Evolutionary conservation across 176 grass and related monocot species (phyloP).

Genomic region (Hsuehochloa calcarea): DNA sequence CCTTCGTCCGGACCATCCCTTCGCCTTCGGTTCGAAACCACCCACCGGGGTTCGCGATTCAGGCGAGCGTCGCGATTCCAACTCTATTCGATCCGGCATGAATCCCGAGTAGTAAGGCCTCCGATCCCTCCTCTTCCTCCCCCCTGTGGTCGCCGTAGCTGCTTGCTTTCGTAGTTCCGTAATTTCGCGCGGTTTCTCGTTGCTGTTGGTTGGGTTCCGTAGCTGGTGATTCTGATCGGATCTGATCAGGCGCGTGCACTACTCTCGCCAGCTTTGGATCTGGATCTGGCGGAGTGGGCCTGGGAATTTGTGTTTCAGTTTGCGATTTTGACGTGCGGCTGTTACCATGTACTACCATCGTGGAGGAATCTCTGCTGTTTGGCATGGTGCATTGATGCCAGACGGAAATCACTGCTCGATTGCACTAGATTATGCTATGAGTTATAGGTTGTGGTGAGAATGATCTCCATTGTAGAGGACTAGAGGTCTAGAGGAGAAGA

Average conservation of each 20-base stretch:
- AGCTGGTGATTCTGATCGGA: not conserved
- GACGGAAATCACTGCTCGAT: not conserved
- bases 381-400: not conserved
- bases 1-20: not conserved
- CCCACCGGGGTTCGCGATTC: not conserved
- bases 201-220: not conserved
- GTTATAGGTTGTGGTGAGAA: not conserved
- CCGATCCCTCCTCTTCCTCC: not conserved
- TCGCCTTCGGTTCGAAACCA: conserved; percentile 10
- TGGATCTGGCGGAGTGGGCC: conserved; percentile 6
- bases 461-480: not conserved
- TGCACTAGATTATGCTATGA: not conserved
- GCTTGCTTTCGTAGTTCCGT: not conserved
- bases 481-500: not conserved
- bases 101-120: conserved; percentile 70
- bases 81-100: conserved; percentile 35
- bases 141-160: not conserved
- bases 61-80: not conserved
- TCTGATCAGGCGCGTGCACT: not conserved
- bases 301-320: not conserved
- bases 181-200: not conserved
- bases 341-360: not conserved
- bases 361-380: not conserved
- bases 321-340: not conserved
- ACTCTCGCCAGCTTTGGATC: conserved; percentile 34